Evolutionary conservation across 2,329 filamentous ascomycete species (phyloP).

Genomic region (Penicillium sp.): DNA sequence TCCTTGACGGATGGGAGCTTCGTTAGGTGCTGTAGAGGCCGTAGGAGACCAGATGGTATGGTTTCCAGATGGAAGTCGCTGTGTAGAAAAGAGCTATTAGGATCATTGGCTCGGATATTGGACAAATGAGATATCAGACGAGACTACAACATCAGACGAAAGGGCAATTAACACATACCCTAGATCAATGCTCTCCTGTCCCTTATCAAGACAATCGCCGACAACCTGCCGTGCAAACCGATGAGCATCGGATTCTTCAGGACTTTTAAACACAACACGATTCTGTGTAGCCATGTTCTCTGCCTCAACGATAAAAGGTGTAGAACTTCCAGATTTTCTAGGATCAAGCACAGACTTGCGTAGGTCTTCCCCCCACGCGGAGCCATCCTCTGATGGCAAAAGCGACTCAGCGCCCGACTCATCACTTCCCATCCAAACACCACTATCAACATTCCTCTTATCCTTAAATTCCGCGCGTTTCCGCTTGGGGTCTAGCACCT

Average conservation of each 20-base stretch:
- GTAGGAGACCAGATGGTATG: conserved; percentile 37
- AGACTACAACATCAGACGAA: background rate
- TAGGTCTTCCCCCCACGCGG: conserved; percentile 41
- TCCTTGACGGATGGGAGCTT: conserved; percentile 38
- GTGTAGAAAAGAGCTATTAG: background rate
- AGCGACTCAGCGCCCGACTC: conserved; percentile 38
- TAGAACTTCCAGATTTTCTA: conserved; percentile 5
- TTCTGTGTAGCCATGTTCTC: conserved; percentile 2
- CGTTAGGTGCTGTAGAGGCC: conserved; percentile 41
- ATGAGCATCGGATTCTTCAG: conserved; percentile 39
- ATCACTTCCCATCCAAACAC: conserved; percentile 51
- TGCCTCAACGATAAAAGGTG: conserved; percentile 1
- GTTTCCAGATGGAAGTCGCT: conserved; percentile 35
- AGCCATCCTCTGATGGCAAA: conserved; percentile 38
- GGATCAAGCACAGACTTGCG: conserved; percentile 29
- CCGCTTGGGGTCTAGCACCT: conserved; percentile 37
- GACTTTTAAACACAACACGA: conserved; percentile 17
- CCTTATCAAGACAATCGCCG: conserved; percentile 45
- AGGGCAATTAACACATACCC: conserved; percentile 35
- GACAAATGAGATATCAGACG: background rate
- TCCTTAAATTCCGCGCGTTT: conserved; percentile 46
- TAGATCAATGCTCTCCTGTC: conserved; percentile 47
- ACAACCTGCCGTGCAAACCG: conserved; percentile 39
- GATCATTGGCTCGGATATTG: background rate
- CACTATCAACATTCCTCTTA: conserved; percentile 47